These are phyloP conservation scores for Boletus huronensis DNA, from an alignment of 768 basidiomycete species.

Conservation along the genomic window DNA sequence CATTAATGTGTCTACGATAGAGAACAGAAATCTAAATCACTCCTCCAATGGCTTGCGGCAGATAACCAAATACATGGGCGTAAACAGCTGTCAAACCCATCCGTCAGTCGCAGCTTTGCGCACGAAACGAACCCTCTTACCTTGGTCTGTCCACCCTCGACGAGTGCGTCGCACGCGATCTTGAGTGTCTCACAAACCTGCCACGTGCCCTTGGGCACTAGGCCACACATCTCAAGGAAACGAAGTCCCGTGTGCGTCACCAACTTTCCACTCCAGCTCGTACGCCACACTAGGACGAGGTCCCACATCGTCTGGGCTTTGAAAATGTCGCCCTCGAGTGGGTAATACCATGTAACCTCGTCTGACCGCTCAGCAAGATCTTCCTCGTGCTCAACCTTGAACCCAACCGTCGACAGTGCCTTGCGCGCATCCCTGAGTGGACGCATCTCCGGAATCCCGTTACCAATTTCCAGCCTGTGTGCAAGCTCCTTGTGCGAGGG, in stretches of 20 bases:
- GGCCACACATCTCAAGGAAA: constrained; percentile 68
- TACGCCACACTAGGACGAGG: constrained; percentile 82
- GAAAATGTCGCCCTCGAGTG: constrained; percentile 86
- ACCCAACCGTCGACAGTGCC: constrained; percentile 81
- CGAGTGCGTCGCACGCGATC: constrained; percentile 73
- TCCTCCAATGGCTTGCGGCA: constrained; percentile 46
- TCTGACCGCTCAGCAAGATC: constrained; percentile 88
- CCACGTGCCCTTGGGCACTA: constrained; percentile 90
- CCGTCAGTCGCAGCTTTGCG: neutral
- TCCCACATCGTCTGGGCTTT: constrained; percentile 97
- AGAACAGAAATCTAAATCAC: neutral
- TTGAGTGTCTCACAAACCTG: constrained; percentile 88
- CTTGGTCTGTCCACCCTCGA: constrained; percentile 84
- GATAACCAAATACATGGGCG: constrained; percentile 80
- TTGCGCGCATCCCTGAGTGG: constrained; percentile 63
- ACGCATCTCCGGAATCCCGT: constrained; percentile 98
- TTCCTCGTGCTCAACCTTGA: constrained; percentile 86
- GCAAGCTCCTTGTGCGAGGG: constrained; percentile 88
- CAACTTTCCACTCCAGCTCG: constrained; percentile 81
- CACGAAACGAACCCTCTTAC: constrained; percentile 36
- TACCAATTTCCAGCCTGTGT: constrained; percentile 89
- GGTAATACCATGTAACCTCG: constrained; percentile 89
- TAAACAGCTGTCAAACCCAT: constrained; percentile 60
- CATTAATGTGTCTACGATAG: constrained; percentile 3
- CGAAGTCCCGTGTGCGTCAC: constrained; percentile 80